These are phyloP conservation scores for Geosmithia flava DNA, from an alignment of 2,329 filamentous ascomycete genomes.

Conservation along the genomic window DNA sequence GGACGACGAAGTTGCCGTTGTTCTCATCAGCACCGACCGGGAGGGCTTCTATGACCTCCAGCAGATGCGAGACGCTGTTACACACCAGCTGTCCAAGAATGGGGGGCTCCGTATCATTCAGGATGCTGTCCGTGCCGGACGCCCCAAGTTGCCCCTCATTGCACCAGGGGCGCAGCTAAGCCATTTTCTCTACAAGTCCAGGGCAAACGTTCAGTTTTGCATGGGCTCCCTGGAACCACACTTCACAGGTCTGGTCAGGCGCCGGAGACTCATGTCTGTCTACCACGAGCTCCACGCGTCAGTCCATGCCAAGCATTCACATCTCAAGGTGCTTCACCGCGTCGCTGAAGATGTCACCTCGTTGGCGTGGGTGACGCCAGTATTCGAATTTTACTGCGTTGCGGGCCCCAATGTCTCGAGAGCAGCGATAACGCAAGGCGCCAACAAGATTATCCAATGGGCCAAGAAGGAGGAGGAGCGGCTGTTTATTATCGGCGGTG, in stretches of 20 bases:
- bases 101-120: constrained; percentile 65
- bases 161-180: constrained; percentile 68
- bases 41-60: constrained; percentile 89
- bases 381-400: constrained; percentile 94
- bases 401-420: constrained; percentile 60
- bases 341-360: constrained; percentile 64
- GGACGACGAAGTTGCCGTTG: constrained; percentile 73
- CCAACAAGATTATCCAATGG: constrained; percentile 86
- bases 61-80: constrained; percentile 52
- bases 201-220: constrained; percentile 87
- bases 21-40: constrained; percentile 85
- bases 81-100: constrained; percentile 61
- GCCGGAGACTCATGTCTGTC: constrained; percentile 64
- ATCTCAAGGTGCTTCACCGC: constrained; percentile 77
- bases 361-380: constrained; percentile 80
- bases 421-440: constrained; percentile 64
- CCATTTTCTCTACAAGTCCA: constrained; percentile 94
- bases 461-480: constrained; percentile 84
- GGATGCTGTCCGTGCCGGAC: constrained; percentile 55
- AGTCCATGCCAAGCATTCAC: constrained; percentile 73
- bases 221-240: constrained; percentile 72
- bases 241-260: constrained; percentile 45
- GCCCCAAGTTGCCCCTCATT: constrained; percentile 61
- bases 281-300: constrained; percentile 78
- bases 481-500: constrained; percentile 95